Percentiles rank a stretch among this genome's conserved stretches.
Evolutionary conservation across 23 red algal species (phyloP).

Genomic region (Porphyridium purpureum): DNA sequence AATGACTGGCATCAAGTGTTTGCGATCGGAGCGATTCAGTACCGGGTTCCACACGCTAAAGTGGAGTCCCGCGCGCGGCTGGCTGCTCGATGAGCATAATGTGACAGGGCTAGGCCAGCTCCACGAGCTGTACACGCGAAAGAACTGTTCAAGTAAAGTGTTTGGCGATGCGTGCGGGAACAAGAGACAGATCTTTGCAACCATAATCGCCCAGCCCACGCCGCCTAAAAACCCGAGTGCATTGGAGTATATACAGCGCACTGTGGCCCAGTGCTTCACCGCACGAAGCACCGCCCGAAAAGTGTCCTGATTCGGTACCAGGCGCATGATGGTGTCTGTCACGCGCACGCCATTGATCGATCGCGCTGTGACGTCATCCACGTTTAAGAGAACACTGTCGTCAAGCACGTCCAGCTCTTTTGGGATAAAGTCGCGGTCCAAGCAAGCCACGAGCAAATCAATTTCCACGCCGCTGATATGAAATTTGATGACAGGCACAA

Average conservation of each 20-base stretch:
- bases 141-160: conserved; percentile 1
- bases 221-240: conserved; percentile 11
- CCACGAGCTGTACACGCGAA: conserved; percentile 6
- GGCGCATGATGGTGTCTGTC: conserved; percentile 5
- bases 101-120: conserved; percentile 11
- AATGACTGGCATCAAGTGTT: conserved; percentile 13
- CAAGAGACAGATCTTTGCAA: conserved; percentile 7
- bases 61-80: no score
- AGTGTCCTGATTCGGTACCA: conserved; percentile 7
- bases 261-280: conserved; percentile 10
- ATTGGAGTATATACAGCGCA: conserved; percentile 11
- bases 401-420: conserved; percentile 82
- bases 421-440: conserved; percentile 61
- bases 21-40: conserved; percentile 6
- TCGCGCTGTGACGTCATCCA: conserved; percentile 4
- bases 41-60: conserved; percentile 17
- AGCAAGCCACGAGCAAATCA: conserved; percentile 12
- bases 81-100: no score
- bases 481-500: conserved; percentile 11
- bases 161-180: conserved; percentile 1
- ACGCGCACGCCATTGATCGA: conserved; percentile 6
- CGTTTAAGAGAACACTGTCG: conserved; percentile 47
- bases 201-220: conserved; percentile 10
- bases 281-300: conserved; percentile 7
- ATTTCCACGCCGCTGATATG: conserved; percentile 4